phyloP scores from a whole-genome alignment of 805 yeast genomes.

The Ogataea pilisensis region DNA sequence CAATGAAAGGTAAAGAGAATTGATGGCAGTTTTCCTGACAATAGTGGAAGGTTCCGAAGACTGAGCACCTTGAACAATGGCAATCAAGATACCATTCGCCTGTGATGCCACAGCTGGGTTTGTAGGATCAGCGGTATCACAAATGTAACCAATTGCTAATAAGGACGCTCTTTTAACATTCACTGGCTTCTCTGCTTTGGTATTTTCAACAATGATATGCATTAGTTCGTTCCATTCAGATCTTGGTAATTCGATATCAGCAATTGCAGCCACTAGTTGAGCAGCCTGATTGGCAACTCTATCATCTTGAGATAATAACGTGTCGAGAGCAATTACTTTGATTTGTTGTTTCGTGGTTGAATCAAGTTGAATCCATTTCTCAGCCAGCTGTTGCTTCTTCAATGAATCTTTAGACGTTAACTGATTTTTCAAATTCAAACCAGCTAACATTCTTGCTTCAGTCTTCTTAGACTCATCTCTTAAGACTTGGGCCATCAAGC shows the following conservation, averaged over 20 bases:
- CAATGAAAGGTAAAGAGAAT: constrained; percentile 86
- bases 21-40: constrained; percentile 86
- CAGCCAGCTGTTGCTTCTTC: constrained; percentile 55
- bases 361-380: constrained; percentile 71
- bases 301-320: constrained; percentile 62
- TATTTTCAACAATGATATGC: constrained; percentile 78
- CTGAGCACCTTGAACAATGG: constrained; percentile 96
- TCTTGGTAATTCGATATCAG: constrained; percentile 89
- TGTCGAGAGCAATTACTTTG: constrained; percentile 58
- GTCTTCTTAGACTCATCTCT: constrained; percentile 58
- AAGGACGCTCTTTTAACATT: constrained; percentile 83
- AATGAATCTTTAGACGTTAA: constrained; percentile 72
- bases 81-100: constrained; percentile 88
- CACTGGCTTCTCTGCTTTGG: constrained; percentile 72
- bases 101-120: constrained; percentile 75
- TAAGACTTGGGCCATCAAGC: constrained; percentile 65
- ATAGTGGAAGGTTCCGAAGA: constrained; percentile 65
- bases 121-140: constrained; percentile 87
- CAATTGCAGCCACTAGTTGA: constrained; percentile 93
- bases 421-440: constrained; percentile 81
- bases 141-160: constrained; percentile 89
- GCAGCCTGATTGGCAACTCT: constrained; percentile 88
- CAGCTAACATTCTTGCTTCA: constrained; percentile 91
- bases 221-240: constrained; percentile 87
- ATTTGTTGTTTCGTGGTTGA: constrained; percentile 53